These are phyloP conservation scores for Pisolithus sp. DNA, from an alignment of 768 basidiomycete genomes.

Conservation along the genomic window DNA sequence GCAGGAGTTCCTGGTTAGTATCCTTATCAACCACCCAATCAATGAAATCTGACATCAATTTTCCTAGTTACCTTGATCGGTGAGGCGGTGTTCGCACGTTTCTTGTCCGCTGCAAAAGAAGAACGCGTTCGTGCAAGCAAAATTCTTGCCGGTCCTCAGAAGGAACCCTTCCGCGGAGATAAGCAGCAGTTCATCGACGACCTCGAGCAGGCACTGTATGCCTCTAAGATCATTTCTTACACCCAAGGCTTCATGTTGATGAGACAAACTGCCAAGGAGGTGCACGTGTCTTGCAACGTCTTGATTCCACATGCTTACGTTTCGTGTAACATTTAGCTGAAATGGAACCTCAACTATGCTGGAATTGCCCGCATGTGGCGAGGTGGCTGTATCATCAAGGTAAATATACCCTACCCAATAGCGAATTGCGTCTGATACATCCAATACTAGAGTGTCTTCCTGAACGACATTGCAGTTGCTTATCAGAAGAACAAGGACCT, in stretches of 20 bases:
- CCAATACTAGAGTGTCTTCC: constrained; percentile 72
- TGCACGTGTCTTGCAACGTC: constrained; percentile 19
- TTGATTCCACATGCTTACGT: constrained; percentile 4
- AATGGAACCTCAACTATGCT: constrained; percentile 94
- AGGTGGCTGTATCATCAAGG: constrained; percentile 99
- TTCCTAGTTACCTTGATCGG: constrained; percentile 90
- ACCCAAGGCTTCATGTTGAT: constrained; percentile 99
- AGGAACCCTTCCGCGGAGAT: constrained; percentile 92
- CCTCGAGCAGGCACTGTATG: constrained; percentile 97
- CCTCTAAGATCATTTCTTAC: constrained; percentile 99
- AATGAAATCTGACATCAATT: constrained; percentile 4
- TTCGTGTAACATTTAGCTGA: constrained; percentile 35
- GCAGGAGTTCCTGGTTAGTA: constrained; percentile 74
- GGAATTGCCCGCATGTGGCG: constrained; percentile 99
- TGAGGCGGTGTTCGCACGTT: constrained; percentile 98
- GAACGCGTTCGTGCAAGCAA: constrained; percentile 94
- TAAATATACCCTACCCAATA: constrained; percentile 25
- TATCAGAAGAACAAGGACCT: constrained; percentile 80
- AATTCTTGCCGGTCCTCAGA: constrained; percentile 82
- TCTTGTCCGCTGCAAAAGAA: constrained; percentile 93
- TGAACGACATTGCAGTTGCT: constrained; percentile 86
- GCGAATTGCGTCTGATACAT: constrained; percentile 4
- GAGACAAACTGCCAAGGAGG: constrained; percentile 96
- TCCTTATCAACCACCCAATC: constrained; percentile 3
- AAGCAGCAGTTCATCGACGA: constrained; percentile 99